Base-by-base conservation (phyloP, 441 rosid genomes). In the Aleurites moluccanus region DNA sequence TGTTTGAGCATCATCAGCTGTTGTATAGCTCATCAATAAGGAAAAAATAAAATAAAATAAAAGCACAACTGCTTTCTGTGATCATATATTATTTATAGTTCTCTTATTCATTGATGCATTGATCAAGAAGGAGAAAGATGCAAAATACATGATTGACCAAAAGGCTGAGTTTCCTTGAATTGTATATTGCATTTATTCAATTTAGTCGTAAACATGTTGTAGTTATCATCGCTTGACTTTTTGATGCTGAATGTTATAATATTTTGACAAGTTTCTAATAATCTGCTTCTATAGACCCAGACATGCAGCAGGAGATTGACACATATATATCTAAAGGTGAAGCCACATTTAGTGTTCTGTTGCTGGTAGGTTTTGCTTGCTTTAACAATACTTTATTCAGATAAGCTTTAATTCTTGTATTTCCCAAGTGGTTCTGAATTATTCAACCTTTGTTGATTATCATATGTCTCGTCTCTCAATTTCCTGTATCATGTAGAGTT, bases 261-360 rank as follows among this genome's bases (percentile, higher is more conserved):
- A 60, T 70, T 72, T 53, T 30, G 73, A 45, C 68, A 49, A 69
- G 70, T 60, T 64, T 77, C 61, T 79, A 57, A 75, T 73, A 18
- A 25, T 73, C 64, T 77, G 62, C 40, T 80, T 79, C 44, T 83
- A 62, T 86, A 93, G 98, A 91, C 78, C 84, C 84, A 73, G 92
- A 90, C 25, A 93, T 96, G 98, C 94, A 93, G 80, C 79, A 77
- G 66, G 91, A 90, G 83, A 93, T 92, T 70, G 88, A 90, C 74
- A 75, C 75, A 0, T 75, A 79, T 73, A 82, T 89, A 38, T 84
- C 97, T 45, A 80, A 80, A 78, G 93, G 94, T 65, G 88, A 86
- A 82, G 97, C 98, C 28, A 73, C 77, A 73, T 96, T 93, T 67
- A 89, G 72, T 38, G 87, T 92, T 64, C 88, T 80, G 64, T 78